Conservation (phyloP, 805 yeast genomes). For the Ogataea glucozyma region DNA sequence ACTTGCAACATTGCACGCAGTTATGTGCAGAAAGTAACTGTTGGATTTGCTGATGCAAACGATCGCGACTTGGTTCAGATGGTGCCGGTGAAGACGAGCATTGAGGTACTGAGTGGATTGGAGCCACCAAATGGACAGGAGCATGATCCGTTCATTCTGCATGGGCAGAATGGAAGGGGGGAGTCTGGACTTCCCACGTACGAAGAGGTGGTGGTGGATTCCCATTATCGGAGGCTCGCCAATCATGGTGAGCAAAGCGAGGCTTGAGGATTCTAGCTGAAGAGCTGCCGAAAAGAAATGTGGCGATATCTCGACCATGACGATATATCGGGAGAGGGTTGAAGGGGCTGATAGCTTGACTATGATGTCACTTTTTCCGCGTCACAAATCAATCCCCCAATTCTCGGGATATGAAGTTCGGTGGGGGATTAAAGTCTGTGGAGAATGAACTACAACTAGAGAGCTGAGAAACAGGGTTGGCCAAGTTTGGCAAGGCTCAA, state of each 20-base stretch:
- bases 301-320: too few species aligned
- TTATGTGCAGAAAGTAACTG: conserved; percentile 40
- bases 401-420: too few species aligned
- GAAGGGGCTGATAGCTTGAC: too few species aligned
- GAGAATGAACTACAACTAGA: too few species aligned
- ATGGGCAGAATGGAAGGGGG: neutral
- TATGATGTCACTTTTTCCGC: too few species aligned
- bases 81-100: conserved; percentile 17
- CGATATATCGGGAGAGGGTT: too few species aligned
- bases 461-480: too few species aligned
- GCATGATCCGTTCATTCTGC: neutral
- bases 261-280: too few species aligned
- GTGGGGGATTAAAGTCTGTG: too few species aligned
- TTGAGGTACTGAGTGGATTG: conserved; percentile 26
- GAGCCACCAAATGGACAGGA: conserved; percentile 22
- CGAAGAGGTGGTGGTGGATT: conserved; percentile 22
- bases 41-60: conserved; percentile 30
- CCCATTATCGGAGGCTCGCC: conserved; percentile 16
- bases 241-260: conserved; percentile 21
- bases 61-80: conserved; percentile 12
- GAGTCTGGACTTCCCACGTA: conserved; percentile 16
- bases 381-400: too few species aligned
- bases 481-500: too few species aligned
- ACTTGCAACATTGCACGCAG: conserved; percentile 55
- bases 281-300: too few species aligned